phyloP scores from a whole-genome alignment of 148 eudicot species.

The Rheum nobile region DNA sequence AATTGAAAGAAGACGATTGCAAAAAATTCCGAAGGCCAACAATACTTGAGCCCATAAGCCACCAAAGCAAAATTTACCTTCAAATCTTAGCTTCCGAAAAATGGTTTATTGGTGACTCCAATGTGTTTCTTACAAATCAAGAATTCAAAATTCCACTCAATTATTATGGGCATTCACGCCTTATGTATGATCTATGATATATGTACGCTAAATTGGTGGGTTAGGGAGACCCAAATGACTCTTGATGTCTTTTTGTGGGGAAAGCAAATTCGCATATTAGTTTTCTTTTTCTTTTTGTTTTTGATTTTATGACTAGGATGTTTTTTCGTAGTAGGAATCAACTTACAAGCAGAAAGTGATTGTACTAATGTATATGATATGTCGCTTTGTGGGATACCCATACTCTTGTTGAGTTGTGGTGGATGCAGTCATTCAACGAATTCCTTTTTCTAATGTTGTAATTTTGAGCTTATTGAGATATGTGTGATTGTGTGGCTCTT shows the following conservation, averaged over 20 bases:
- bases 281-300: not conserved
- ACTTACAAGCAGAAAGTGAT: slow-evolving; percentile 1
- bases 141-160: too few relatives aligned
- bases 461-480: not conserved
- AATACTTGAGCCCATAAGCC: too few relatives aligned
- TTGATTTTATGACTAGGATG: not conserved
- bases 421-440: not conserved
- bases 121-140: too few relatives aligned
- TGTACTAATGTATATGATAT: too few relatives aligned
- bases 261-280: not conserved
- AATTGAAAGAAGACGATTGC: too few relatives aligned
- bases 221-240: not conserved
- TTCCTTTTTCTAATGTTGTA: not conserved
- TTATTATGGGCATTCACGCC: too few relatives aligned
- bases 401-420: not conserved
- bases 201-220: not conserved
- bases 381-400: not conserved
- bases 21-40: too few relatives aligned
- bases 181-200: not conserved
- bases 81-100: too few relatives aligned
- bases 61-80: too few relatives aligned
- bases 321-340: slow-evolving; percentile 10
- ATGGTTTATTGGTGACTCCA: too few relatives aligned
- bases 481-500: not conserved
- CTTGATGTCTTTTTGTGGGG: not conserved